Base-by-base conservation (phyloP, 139 green algal species). In the Choricystis sp. region DNA sequence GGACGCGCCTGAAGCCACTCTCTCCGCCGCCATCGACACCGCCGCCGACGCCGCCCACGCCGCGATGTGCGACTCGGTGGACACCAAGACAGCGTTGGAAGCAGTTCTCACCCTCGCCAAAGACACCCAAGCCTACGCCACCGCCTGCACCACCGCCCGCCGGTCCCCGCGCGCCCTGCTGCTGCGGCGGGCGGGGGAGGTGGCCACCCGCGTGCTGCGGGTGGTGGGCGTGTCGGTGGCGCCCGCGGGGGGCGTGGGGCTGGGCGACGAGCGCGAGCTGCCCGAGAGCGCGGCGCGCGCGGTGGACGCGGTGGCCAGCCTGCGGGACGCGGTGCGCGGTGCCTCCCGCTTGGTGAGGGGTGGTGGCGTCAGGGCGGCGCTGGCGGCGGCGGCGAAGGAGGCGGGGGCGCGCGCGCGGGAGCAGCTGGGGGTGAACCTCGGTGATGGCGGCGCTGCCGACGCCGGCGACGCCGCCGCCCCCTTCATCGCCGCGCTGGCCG, bases 31-130 rank as follows among this genome's bases (percentile, higher is more conserved):
- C 69, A 26, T 80, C 4, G n/a, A 49, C 26, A 24, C 27, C n/a
- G 69, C 69, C 2, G 69, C 89, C 72, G 65, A 60, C 5, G 59
- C 63, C 2, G 90, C 96, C 65, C 79, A 95, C 65, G 72, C 67
- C 26, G 61, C 69, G 0, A 67, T 99, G 63, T 79, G 76, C 4
- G 92, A 99, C 81, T 95, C 92, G 78, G 79, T 99, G 59, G 83
- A 99, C 82, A 97, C 91, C 1, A 60, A 76, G 16, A 78, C 30
- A 0, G 91, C 84, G 3, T 85, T 99, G 72, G 72, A 85, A 56
- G 70, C 80, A 2, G 59, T 98, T 3, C 60, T 64, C 4, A 81
- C 86, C 20, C 76, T 98, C 14, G 79, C 96, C 61, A 87, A 82
- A 57, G 75, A 66, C 0, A 73, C 70, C 24, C 96, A 97, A 74